These are phyloP conservation scores for Penicillium psychrosexuale DNA, from an alignment of 2,329 filamentous ascomycete genomes.

Conservation along the genomic window DNA sequence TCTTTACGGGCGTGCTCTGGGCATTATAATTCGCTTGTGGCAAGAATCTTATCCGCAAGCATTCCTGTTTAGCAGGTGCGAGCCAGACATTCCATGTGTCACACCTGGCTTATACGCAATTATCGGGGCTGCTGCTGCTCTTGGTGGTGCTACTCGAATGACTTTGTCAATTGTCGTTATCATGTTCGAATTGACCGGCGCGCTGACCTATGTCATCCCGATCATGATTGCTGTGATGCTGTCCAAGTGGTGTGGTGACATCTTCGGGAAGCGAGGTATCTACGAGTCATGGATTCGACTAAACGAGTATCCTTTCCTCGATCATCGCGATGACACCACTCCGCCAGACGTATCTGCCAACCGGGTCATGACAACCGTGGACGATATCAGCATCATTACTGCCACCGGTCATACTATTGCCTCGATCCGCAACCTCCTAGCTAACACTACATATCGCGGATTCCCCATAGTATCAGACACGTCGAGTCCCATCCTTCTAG, in stretches of 20 bases:
- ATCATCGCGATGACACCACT: slow-evolving; percentile 75
- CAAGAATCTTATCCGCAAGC: slow-evolving; percentile 74
- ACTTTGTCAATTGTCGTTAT: slow-evolving; percentile 98
- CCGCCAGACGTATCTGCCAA: slow-evolving; percentile 82
- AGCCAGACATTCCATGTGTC: slow-evolving; percentile 81
- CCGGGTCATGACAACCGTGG: slow-evolving; percentile 87
- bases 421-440: slow-evolving; percentile 67
- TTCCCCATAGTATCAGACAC: slow-evolving; percentile 85
- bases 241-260: slow-evolving; percentile 96
- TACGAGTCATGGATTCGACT: slow-evolving; percentile 98
- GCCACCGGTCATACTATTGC: slow-evolving; percentile 84
- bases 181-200: slow-evolving; percentile 97
- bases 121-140: slow-evolving; percentile 88
- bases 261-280: slow-evolving; percentile 86
- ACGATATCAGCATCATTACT: slow-evolving; percentile 84
- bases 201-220: slow-evolving; percentile 90
- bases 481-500: slow-evolving; percentile 73
- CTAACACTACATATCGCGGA: slow-evolving; percentile 74
- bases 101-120: slow-evolving; percentile 96
- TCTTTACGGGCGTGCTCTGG: slow-evolving; percentile 81
- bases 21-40: slow-evolving; percentile 85
- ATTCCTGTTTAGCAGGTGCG: slow-evolving; percentile 74
- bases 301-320: slow-evolving; percentile 91
- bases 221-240: slow-evolving; percentile 99
- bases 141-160: slow-evolving; percentile 91